Base-by-base conservation (phyloP, 208 protist genomes). In the Plasmodiophora brassicae region DNA sequence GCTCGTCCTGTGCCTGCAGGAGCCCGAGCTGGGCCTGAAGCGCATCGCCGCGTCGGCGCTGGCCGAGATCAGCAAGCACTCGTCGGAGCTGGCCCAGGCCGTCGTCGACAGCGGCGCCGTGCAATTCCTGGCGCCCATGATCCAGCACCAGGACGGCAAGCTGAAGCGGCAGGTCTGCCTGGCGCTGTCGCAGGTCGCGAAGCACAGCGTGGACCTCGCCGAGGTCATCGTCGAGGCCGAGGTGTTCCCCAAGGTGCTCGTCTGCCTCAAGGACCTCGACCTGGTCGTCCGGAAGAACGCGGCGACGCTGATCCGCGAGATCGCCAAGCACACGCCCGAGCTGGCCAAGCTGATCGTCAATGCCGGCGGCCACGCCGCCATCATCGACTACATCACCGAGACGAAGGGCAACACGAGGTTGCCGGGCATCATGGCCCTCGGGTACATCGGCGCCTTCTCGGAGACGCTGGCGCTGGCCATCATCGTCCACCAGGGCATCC, bases 151-250 rank as follows among this genome's bases (percentile, higher is more conserved):
- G 57, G 97, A 99, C 90, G 92, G 93, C 20, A 98, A 98, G 90
- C 94, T 99, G 43, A 97, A 98, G 94, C 94, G 96, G 5, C 97
- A 98, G 92, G 95, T 95, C 0, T 95, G 93, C 87, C 92, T 97
- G 86, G 97, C 95, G 89, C 95, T 99, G 35, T 94, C 96, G 50
- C 96, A 98, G 93, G 97, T 99, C 71, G 96, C 97, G 5, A 99
- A 99, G 92, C 98, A 99, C 94, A 96, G 93, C 88, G 96, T 99
- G 36, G 97, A 99, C 92, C 94, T 98, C 20, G 97, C 97, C 10
- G 98, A 99, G 93, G 91, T 98, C 44, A 96, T 99, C n/a, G 97
- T 99, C 28, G 97, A 98, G 92, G 97, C 95, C 8, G 97, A 98
- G 90, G 98, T 99, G 89, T 99, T 99, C 91, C 97, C 98, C 0